Evolutionary conservation across 73 alveolate genomes (phyloP), one percentile per base, ranked within the genome.

Genomic region (Tetrahymena elliotti): DNA sequence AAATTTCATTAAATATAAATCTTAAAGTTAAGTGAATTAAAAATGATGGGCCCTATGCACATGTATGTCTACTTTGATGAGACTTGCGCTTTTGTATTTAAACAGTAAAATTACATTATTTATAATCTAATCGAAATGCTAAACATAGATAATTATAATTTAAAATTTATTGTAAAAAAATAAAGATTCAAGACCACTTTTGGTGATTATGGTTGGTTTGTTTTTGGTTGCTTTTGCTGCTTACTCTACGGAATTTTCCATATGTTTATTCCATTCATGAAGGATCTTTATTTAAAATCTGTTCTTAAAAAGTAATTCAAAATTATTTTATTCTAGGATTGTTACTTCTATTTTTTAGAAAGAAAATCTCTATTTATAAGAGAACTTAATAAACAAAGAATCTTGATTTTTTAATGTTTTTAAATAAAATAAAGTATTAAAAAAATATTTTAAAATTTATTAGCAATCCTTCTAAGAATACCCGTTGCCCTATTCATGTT

Each of bases 31-130:
- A 27, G 36, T 27, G n/a, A 27, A n/a, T 68, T 6, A 18, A 68
- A n/a, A 68, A 68, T 53, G 84, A 53, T 68, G 88, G 88, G 88
- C n/a, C 88, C 88, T 68, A 68, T 68, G 88, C 88, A 68, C 88
- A 68, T 68, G 88, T 68, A 68, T 16, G 88, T 68, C 38, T 68
- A 68, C 88, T 68, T 68, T 68, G 88, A 68, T 31, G 88, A 68
- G 88, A 68, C 88, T 68, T 68, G 88, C 18, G 88, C 88, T 24
- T 68, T 68, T 31, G 88, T 68, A 8, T 68, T 68, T 68, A 68
- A 68, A 24, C 36, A n/a, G 88, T 68, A 68, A 47, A 68, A 3
- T 31, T 18, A 24, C 16, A 22, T 68, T 2, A 68, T 68, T 68
- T 16, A 24, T 24, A 18, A 22, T 4, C 1, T 4, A 4, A 18